Evolutionary conservation across 2,329 filamentous ascomycete genomes (phyloP).

Genomic region (Dactylellina drechsleri): DNA sequence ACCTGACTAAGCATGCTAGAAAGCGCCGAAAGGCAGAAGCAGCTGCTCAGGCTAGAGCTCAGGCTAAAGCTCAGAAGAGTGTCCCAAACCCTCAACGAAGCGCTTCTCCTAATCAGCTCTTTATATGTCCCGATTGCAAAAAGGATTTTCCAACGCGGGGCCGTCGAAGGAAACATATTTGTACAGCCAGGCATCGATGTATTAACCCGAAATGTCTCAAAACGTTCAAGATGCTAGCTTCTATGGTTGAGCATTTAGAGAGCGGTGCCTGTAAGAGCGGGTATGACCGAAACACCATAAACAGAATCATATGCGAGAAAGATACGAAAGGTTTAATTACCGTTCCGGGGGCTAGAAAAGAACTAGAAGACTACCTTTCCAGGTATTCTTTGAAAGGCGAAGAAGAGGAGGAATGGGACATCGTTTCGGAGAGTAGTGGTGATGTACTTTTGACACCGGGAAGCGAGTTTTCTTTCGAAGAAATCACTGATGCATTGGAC

Average conservation of each 20-base stretch:
- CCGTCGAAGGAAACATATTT: slow-evolving; percentile 1
- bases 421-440: not conserved
- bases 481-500: not conserved
- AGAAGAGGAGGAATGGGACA: not conserved
- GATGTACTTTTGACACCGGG: not conserved
- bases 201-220: slow-evolving; percentile 2
- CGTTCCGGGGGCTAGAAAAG: slow-evolving; percentile 9
- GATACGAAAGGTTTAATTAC: slow-evolving; percentile 21
- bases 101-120: not conserved
- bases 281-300: not conserved
- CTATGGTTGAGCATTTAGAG: slow-evolving; percentile 12
- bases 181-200: slow-evolving; percentile 1
- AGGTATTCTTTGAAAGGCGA: not conserved
- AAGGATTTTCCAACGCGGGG: slow-evolving; percentile 17
- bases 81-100: not conserved
- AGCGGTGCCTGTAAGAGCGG: slow-evolving; percentile 19
- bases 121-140: slow-evolving; percentile 7
- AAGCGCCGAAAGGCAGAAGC: not conserved
- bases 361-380: not conserved
- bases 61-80: not conserved
- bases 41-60: not conserved
- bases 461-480: slow-evolving; percentile 8
- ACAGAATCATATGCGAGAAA: slow-evolving; percentile 1
- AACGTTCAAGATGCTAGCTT: not conserved
- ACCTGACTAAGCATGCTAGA: slow-evolving; percentile 3